phyloP scores from a whole-genome alignment of 2,329 filamentous ascomycete species.

The Claviceps fusiformis region DNA sequence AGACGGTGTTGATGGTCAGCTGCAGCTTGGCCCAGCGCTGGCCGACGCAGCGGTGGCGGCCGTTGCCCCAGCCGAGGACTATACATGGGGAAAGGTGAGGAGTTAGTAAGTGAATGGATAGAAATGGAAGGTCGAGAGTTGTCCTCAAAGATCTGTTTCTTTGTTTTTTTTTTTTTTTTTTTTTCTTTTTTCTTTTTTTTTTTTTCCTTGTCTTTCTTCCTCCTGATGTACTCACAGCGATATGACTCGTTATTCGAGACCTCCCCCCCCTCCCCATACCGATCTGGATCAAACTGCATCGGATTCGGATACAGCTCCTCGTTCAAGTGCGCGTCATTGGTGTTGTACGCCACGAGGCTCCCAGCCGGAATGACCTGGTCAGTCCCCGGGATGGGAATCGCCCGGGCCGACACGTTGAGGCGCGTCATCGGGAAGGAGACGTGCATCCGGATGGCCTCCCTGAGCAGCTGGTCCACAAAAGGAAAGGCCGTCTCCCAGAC shows the following conservation, averaged over 20 bases:
- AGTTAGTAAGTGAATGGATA: too few relatives aligned
- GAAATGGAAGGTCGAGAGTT: too few relatives aligned
- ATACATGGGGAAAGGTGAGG: neutral
- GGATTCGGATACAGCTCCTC: constrained; percentile 11
- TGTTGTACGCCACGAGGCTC: constrained; percentile 12
- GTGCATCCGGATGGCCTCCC: constrained; percentile 10
- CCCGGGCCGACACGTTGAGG: neutral
- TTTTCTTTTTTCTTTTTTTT: too few relatives aligned
- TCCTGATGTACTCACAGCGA: constrained; percentile 6
- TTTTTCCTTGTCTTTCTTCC: too few relatives aligned
- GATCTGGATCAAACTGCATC: constrained; percentile 9
- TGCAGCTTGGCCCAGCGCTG: constrained; percentile 10
- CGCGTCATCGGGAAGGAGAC: constrained; percentile 5
- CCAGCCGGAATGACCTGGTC: constrained; percentile 12
- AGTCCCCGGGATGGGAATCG: neutral
- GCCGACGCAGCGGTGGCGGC: constrained; percentile 8
- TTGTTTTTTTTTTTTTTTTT: too few relatives aligned
- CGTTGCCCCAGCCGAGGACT: constrained; percentile 9
- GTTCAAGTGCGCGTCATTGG: constrained; percentile 12
- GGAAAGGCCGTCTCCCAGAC: constrained; percentile 8
- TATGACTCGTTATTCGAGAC: neutral
- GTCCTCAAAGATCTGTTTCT: too few relatives aligned
- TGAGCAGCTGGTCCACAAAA: constrained; percentile 7
- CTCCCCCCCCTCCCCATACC: constrained; percentile 6
- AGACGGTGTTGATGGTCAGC: constrained; percentile 7